Evolutionary conservation across 75 land plant genomes (phyloP).

Genomic region (Adiantum capillusveneris): DNA sequence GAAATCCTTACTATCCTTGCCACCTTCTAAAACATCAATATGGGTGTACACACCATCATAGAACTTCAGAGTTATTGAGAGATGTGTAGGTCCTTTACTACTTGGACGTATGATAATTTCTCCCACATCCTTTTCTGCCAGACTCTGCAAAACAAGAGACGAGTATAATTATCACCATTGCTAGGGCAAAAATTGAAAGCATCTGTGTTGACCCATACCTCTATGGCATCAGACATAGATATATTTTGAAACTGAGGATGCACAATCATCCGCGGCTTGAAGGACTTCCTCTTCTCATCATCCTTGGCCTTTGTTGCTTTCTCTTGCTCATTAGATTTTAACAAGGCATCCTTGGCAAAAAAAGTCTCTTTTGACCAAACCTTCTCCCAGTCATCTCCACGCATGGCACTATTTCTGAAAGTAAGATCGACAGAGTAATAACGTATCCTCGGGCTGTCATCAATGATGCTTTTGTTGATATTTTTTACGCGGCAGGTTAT

Average conservation of each 20-base stretch:
- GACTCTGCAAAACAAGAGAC: constrained; percentile 33
- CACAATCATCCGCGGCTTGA: constrained; percentile 90
- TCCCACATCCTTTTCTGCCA: constrained; percentile 86
- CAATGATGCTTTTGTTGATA: constrained; percentile 45
- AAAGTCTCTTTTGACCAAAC: constrained; percentile 39
- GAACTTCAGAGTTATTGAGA: constrained; percentile 83
- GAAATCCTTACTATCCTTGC: constrained; percentile 80
- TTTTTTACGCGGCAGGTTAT: constrained; percentile 66
- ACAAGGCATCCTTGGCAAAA: constrained; percentile 41
- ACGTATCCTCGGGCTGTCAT: not conserved
- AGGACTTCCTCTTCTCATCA: constrained; percentile 66
- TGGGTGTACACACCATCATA: constrained; percentile 87
- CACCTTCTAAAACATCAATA: constrained; percentile 82
- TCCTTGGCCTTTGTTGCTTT: constrained; percentile 70
- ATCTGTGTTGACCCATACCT: constrained; percentile 28
- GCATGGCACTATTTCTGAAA: constrained; percentile 54
- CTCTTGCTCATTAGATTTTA: constrained; percentile 49
- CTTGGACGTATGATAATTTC: constrained; percentile 85
- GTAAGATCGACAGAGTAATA: constrained; percentile 35
- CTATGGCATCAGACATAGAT: constrained; percentile 73
- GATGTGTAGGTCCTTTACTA: constrained; percentile 68
- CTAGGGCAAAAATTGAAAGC: too few species aligned
- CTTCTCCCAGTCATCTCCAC: constrained; percentile 29
- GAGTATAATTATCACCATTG: too few species aligned
- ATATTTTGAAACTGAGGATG: constrained; percentile 91